Evolutionary conservation across 371 early-diverging fungal genomes (phyloP).

Genomic region (Catenaria anguillulae): DNA sequence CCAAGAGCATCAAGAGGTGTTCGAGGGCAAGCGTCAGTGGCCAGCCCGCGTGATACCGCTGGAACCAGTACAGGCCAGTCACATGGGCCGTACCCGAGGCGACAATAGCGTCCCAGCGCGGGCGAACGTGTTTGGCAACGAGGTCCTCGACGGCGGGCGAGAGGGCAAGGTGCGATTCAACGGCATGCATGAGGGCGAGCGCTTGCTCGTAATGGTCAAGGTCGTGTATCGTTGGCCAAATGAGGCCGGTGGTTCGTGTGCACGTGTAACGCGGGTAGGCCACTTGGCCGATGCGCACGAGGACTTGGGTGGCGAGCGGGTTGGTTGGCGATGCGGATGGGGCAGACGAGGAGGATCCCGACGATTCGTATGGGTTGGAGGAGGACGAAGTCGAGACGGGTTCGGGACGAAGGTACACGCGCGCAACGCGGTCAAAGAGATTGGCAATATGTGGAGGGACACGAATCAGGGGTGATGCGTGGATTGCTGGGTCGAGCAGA

Average conservation of each 20-base stretch:
- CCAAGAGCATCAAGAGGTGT: slow-evolving; percentile 36
- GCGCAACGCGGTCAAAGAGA: too few relatives aligned
- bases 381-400: too few relatives aligned
- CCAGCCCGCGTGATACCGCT: slow-evolving; percentile 33
- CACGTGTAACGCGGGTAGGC: slow-evolving; percentile 37
- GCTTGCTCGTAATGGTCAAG: slow-evolving; percentile 42
- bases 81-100: neutral
- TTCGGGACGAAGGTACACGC: too few relatives aligned
- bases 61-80: neutral
- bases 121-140: slow-evolving; percentile 10
- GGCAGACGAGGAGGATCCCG: too few relatives aligned
- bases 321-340: too few relatives aligned
- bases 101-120: slow-evolving; percentile 5
- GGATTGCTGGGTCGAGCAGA: too few relatives aligned
- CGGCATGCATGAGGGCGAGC: too few relatives aligned
- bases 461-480: too few relatives aligned
- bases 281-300: slow-evolving; percentile 37
- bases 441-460: too few relatives aligned
- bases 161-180: neutral
- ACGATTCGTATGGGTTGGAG: too few relatives aligned
- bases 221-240: slow-evolving; percentile 36
- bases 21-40: slow-evolving; percentile 44
- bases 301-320: slow-evolving; percentile 28
- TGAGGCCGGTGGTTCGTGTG: slow-evolving; percentile 24
- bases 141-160: slow-evolving; percentile 11